Conservation (phyloP, 2,329 filamentous ascomycete species). For the Exophiala xenobiotica region DNA sequence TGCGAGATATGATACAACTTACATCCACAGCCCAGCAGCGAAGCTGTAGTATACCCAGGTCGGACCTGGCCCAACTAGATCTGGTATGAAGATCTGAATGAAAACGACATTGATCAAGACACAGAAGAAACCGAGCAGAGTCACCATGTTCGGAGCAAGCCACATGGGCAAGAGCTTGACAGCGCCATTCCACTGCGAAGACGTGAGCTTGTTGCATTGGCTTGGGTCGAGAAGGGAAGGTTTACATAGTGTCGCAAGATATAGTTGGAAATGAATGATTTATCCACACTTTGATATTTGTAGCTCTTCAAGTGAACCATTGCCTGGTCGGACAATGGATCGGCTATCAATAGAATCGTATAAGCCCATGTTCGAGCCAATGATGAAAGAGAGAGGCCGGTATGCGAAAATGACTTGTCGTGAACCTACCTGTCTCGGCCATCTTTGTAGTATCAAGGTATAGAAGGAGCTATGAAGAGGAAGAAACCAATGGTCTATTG, state of each 20-base stretch:
- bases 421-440: slow-evolving; percentile 14
- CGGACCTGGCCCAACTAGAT: slow-evolving; percentile 83
- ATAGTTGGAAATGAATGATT: slow-evolving; percentile 89
- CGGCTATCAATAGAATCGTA: slow-evolving; percentile 28
- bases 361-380: slow-evolving; percentile 36
- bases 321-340: slow-evolving; percentile 80
- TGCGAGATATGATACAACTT: slow-evolving; percentile 28
- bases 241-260: slow-evolving; percentile 90
- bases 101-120: slow-evolving; percentile 79
- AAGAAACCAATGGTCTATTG: too few species aligned
- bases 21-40: slow-evolving; percentile 94
- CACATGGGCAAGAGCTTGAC: slow-evolving; percentile 91
- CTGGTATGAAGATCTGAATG: slow-evolving; percentile 78
- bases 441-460: neutral
- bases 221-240: slow-evolving; percentile 12
- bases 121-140: slow-evolving; percentile 89
- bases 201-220: neutral
- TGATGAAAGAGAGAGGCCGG: neutral
- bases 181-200: slow-evolving; percentile 84
- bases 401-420: neutral
- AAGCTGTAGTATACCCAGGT: slow-evolving; percentile 96
- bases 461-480: neutral
- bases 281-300: slow-evolving; percentile 97
- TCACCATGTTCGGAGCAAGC: slow-evolving; percentile 98
- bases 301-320: slow-evolving; percentile 89